Percentiles rank a stretch among this genome's conserved stretches.
These are phyloP conservation scores for Fagus sylvatica DNA, from an alignment of 306 rosid genomes.

Conservation along the genomic window DNA sequence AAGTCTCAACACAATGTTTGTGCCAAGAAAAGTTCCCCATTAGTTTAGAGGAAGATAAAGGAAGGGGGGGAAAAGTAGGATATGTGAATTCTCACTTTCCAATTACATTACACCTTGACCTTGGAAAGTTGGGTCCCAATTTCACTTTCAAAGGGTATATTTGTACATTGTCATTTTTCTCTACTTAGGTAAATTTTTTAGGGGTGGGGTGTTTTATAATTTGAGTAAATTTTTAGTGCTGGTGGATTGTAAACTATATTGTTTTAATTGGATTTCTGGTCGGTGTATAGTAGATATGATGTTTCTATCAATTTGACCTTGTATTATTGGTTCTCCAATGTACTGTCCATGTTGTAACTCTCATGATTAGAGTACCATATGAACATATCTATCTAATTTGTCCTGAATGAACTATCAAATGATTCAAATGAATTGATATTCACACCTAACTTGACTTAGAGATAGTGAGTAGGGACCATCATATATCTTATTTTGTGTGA, in stretches of 20 bases:
- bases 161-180: constrained; percentile 35
- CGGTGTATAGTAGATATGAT: constrained; percentile 18
- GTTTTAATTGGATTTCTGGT: background rate
- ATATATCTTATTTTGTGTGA: constrained; percentile 24
- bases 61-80: constrained; percentile 5
- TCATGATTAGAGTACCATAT: constrained; percentile 3
- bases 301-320: constrained; percentile 26
- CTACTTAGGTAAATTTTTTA: constrained; percentile 34
- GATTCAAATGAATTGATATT: background rate
- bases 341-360: background rate
- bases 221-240: constrained; percentile 10
- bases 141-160: constrained; percentile 28
- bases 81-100: background rate
- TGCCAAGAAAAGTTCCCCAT: constrained; percentile 21
- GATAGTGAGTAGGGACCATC: constrained; percentile 32
- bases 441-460: constrained; percentile 11
- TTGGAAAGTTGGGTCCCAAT: constrained; percentile 18
- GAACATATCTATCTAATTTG: background rate
- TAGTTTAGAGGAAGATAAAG: constrained; percentile 6
- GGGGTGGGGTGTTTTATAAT: constrained; percentile 4
- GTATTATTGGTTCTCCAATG: constrained; percentile 7
- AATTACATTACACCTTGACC: background rate
- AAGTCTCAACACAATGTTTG: constrained; percentile 19
- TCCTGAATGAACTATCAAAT: background rate
- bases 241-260: constrained; percentile 10